Evolutionary conservation across 176 grass and related monocot genomes (phyloP).

Genomic region (Tillandsia fasciculata): DNA sequence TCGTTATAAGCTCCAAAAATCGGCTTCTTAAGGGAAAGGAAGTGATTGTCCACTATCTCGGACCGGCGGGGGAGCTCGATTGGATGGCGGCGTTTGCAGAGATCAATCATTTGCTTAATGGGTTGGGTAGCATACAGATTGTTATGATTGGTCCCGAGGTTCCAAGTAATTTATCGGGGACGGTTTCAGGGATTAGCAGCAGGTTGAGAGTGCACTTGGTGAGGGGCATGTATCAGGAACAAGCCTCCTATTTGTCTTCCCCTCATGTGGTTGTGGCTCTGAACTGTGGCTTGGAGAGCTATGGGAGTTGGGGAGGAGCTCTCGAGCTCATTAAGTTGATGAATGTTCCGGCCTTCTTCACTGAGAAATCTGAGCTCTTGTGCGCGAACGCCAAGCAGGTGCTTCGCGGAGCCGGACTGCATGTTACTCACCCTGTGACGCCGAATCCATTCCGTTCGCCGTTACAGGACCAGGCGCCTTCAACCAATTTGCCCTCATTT

Average conservation of each 20-base stretch:
- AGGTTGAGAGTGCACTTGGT: constrained; percentile 25
- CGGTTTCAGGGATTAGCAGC: constrained; percentile 14
- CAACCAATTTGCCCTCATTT: constrained; percentile 33
- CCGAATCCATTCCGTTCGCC: constrained; percentile 37
- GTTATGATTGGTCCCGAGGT: constrained; percentile 38
- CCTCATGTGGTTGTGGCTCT: constrained; percentile 35
- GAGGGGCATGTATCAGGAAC: constrained; percentile 38
- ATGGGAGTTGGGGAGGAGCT: constrained; percentile 26
- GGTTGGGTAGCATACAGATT: constrained; percentile 27
- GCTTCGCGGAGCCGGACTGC: constrained; percentile 24
- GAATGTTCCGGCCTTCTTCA: constrained; percentile 38
- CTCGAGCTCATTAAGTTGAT: constrained; percentile 24
- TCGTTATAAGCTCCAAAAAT: constrained; percentile 32
- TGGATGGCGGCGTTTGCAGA: constrained; percentile 35
- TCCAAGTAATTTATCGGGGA: constrained; percentile 25
- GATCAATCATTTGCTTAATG: constrained; percentile 37
- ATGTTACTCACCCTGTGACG: constrained; percentile 21
- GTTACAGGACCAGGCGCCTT: constrained; percentile 25
- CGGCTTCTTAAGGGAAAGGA: constrained; percentile 34
- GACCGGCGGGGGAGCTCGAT: constrained; percentile 36
- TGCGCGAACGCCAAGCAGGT: constrained; percentile 32
- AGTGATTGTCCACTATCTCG: constrained; percentile 38
- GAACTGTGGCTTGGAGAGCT: constrained; percentile 28
- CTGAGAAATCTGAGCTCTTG: constrained; percentile 30
- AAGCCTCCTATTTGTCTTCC: constrained; percentile 22